Percentiles rank a stretch among this genome's conserved stretches.
Evolutionary conservation across 129 eudicot species (phyloP).

Genomic region (Erigeron canadensis): DNA sequence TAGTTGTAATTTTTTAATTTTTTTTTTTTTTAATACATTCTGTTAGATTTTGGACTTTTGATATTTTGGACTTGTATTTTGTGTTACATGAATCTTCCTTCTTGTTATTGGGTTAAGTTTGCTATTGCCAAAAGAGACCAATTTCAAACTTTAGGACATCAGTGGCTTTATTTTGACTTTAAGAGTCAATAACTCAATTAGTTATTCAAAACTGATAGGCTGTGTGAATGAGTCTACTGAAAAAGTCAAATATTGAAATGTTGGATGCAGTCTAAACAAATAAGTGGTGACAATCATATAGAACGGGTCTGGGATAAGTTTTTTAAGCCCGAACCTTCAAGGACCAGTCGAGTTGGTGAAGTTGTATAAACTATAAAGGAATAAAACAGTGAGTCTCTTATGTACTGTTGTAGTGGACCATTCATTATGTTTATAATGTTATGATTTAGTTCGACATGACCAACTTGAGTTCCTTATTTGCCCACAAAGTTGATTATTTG

Average conservation of each 20-base stretch:
- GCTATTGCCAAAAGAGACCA: background rate
- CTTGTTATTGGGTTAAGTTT: background rate
- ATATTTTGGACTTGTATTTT: background rate
- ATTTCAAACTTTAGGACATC: background rate
- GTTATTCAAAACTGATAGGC: constrained; percentile 14
- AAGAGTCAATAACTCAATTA: background rate
- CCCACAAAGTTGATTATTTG: too few species aligned
- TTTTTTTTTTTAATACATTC: too few species aligned
- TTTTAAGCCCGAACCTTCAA: background rate
- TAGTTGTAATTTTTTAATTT: constrained; percentile 16
- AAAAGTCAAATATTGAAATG: background rate
- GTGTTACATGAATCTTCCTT: constrained; percentile 1
- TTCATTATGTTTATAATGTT: too few species aligned
- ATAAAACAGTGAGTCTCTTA: too few species aligned
- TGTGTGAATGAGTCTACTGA: constrained; percentile 5
- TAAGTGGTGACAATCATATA: background rate
- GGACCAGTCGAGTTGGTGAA: constrained; percentile 8
- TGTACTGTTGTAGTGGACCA: too few species aligned
- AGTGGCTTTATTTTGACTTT: constrained; percentile 4
- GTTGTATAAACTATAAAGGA: too few species aligned
- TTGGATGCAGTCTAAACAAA: background rate
- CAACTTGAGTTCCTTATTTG: too few species aligned
- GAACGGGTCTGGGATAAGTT: too few species aligned
- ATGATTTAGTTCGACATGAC: too few species aligned
- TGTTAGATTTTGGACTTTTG: constrained; percentile 10